Evolutionary conservation across 495 filamentous ascomycete genomes (phyloP).

Genomic region (Neurospora hispaniola): DNA sequence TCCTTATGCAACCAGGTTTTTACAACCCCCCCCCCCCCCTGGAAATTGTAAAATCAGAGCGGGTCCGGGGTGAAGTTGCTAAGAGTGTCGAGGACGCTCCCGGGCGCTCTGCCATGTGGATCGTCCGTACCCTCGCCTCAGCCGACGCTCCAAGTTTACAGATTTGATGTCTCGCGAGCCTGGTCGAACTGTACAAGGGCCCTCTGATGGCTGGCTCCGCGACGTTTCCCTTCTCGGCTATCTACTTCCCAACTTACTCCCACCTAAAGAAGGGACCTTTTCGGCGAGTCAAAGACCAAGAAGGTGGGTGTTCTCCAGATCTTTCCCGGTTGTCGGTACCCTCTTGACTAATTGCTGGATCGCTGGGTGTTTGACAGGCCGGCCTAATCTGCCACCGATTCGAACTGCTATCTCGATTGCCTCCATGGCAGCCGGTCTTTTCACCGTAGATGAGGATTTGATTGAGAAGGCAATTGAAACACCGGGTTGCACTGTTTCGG

Average conservation of each 20-base stretch:
- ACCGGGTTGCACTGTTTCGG: neutral
- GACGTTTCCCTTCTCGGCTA: conserved; percentile 94
- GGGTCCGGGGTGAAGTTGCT: conserved; percentile 85
- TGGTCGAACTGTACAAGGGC: conserved; percentile 92
- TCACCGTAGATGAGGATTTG: neutral
- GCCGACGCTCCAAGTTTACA: neutral
- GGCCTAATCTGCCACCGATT: neutral
- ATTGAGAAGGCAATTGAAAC: neutral
- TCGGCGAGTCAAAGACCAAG: conserved; percentile 81
- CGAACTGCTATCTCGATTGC: neutral
- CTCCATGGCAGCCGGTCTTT: neutral
- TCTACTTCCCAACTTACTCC: conserved; percentile 95
- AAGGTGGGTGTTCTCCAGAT: conserved; percentile 88
- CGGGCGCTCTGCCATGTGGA: conserved; percentile 90
- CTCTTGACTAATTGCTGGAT: neutral
- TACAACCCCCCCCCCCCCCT: conserved; percentile 85
- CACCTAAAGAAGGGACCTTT: conserved; percentile 90
- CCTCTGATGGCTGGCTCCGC: conserved; percentile 87
- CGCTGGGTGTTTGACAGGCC: neutral
- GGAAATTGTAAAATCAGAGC: conserved; percentile 98
- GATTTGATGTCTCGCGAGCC: conserved; percentile 32
- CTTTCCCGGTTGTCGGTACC: conserved; percentile 78
- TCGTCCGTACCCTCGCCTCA: conserved; percentile 65
- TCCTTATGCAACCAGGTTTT: conserved; percentile 52
- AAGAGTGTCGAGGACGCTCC: conserved; percentile 77